These are phyloP conservation scores for Epicoccum nigrum DNA, from an alignment of 2,329 filamentous ascomycete genomes.

Conservation along the genomic window DNA sequence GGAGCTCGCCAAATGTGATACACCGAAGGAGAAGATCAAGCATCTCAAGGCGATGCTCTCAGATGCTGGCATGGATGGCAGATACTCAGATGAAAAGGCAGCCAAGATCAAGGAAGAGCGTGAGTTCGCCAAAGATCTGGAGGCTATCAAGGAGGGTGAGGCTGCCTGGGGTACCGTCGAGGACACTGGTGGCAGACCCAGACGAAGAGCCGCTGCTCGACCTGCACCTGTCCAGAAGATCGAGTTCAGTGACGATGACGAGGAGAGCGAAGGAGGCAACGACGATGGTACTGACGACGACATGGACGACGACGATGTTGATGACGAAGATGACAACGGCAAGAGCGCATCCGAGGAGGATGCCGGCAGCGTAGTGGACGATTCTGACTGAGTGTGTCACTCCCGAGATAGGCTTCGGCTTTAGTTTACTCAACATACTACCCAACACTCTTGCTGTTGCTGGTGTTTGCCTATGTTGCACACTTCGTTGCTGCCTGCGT, in stretches of 20 bases:
- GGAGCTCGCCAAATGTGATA: constrained; percentile 75
- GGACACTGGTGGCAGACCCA: constrained; percentile 36
- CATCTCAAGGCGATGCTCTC: constrained; percentile 80
- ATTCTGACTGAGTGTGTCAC: constrained; percentile 20
- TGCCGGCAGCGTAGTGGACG: constrained; percentile 21
- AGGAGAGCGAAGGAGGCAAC: constrained; percentile 30
- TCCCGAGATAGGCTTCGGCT: no score
- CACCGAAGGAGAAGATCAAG: constrained; percentile 77
- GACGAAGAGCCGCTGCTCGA: constrained; percentile 31
- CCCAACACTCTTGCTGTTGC: no score
- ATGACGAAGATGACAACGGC: constrained; percentile 22
- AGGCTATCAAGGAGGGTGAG: constrained; percentile 82
- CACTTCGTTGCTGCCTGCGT: no score
- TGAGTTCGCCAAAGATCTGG: constrained; percentile 83
- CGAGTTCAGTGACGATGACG: constrained; percentile 32
- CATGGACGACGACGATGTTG: constrained; percentile 14
- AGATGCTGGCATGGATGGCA: constrained; percentile 85
- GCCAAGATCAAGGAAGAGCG: constrained; percentile 84
- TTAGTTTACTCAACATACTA: no score
- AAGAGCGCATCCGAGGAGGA: constrained; percentile 26
- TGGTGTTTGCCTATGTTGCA: no score
- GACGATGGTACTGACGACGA: constrained; percentile 21
- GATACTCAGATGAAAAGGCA: constrained; percentile 85
- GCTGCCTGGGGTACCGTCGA: constrained; percentile 70
- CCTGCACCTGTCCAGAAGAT: constrained; percentile 27